Evolutionary conservation across 2,329 filamentous ascomycete genomes (phyloP), one percentile per base, ranked within the genome.

Genomic region (Thielaviopsis punctulata): DNA sequence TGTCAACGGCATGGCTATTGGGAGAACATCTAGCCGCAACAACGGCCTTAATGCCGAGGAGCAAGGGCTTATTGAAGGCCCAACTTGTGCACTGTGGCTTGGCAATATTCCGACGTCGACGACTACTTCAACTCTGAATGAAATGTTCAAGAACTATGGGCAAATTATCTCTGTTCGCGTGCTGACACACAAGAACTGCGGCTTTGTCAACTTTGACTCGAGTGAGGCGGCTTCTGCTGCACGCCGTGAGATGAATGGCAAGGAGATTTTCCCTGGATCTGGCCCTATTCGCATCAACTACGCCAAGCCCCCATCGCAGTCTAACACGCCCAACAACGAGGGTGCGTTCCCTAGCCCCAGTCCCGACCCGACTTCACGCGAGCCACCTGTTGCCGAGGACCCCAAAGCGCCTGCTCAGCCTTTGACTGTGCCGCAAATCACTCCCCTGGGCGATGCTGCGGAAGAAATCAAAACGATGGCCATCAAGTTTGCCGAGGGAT

Each of bases 41-140:
- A 73, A 85, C 63, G 73, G 83, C 33, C 76, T 93, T 56, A 75
- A 77, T 46, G 75, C 77, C 9, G 86, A 94, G 55, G 87, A 95
- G 57, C 79, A 80, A 57, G 85, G 79, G 36, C 73, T 94, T 41
- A 55, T 55, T 24, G 89, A 95, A 63, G 86, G 86, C 1, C 90
- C 90, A 19, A 96, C 92, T 12, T 84, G 89, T 61, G 89, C 92
- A 30, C 71, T 98, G 52, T 98, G 92, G 92, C 84, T 98, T 49
- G 92, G 92, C 52, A 95, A 90, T 66, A 95, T 98, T 55, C 92
- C 92, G 12, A 89, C 90, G 4, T 96, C 92, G 2, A 98, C 92
- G 2, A 98, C 92, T 0, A 89, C 92, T 10, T 94, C 90, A 1
- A 96, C 92, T 0, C 70, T 98, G 56, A 87, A 87, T 53, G 88